These are phyloP conservation scores for Termitomyces sp. DNA, from an alignment of 768 basidiomycete genomes.

Conservation along the genomic window DNA sequence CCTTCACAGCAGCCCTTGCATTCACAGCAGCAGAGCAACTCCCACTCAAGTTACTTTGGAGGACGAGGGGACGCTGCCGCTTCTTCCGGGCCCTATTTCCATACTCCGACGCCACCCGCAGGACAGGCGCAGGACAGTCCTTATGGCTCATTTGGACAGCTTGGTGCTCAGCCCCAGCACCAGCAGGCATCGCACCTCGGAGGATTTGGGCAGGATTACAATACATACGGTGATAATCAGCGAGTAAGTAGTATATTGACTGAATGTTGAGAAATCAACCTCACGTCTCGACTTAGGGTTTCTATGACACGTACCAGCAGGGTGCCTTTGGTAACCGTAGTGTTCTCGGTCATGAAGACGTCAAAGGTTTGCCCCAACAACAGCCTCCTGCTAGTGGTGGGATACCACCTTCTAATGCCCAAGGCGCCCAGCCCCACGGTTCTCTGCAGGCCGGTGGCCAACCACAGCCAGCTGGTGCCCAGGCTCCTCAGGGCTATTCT, in stretches of 20 bases:
- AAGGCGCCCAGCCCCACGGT: constrained; percentile 52
- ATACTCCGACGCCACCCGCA: constrained; percentile 72
- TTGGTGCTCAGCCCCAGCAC: constrained; percentile 49
- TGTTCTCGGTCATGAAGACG: constrained; percentile 68
- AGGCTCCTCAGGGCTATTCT: constrained; percentile 61
- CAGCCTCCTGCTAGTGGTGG: constrained; percentile 42
- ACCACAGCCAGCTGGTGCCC: constrained; percentile 53
- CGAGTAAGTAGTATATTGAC: constrained; percentile 40
- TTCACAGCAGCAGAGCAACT: constrained; percentile 37
- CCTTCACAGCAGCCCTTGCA: constrained; percentile 42
- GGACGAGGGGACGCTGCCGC: constrained; percentile 51
- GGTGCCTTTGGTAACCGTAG: constrained; percentile 60
- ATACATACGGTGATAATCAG: constrained; percentile 57
- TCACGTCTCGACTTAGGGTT: constrained; percentile 41
- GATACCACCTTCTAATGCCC: constrained; percentile 48
- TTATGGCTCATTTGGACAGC: constrained; percentile 67
- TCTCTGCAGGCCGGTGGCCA: constrained; percentile 47
- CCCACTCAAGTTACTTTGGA: constrained; percentile 57
- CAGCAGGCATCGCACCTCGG: constrained; percentile 52
- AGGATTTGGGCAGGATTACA: constrained; percentile 63
- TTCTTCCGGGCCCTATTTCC: constrained; percentile 56
- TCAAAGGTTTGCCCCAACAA: constrained; percentile 64
- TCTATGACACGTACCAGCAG: constrained; percentile 77
- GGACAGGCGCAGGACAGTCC: constrained; percentile 56
- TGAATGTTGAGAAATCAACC: background rate